These are phyloP conservation scores for Vicia villosa DNA, from an alignment of 306 rosid genomes.

Conservation along the genomic window DNA sequence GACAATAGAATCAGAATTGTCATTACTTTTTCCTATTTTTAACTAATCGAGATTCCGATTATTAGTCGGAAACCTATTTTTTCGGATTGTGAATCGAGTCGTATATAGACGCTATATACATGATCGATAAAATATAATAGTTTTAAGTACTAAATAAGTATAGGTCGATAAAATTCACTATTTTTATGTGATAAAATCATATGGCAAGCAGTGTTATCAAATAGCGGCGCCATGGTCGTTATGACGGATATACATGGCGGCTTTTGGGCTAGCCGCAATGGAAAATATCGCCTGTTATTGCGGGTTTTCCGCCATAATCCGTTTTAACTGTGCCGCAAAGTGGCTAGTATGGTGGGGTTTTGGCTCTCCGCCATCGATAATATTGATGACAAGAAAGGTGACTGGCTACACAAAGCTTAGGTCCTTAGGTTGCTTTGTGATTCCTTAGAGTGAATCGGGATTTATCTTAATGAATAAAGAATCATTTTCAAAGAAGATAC, in stretches of 20 bases:
- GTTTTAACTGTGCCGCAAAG: too few relatives aligned
- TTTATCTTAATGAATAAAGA: neutral
- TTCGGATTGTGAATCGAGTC: neutral
- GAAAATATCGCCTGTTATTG: too few relatives aligned
- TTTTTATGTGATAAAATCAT: neutral
- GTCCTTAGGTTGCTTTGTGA: neutral
- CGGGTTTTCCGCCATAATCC: too few relatives aligned
- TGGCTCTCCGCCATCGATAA: too few relatives aligned
- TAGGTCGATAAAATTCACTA: neutral
- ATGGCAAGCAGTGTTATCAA: neutral
- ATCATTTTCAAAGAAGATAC: neutral
- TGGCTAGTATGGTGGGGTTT: too few relatives aligned
- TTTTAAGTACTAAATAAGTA: neutral
- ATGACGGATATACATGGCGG: neutral
- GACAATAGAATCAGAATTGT: slow-evolving; percentile 1
- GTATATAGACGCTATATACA: neutral
- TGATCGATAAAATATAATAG: neutral
- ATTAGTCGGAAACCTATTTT: neutral
- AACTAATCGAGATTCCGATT: neutral
- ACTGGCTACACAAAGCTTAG: neutral
- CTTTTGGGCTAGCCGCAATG: neutral
- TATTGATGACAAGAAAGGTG: neutral
- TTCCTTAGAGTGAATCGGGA: neutral
- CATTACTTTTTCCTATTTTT: neutral
- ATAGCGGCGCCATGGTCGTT: neutral